Evolutionary conservation across 1,139 yeast genomes (phyloP).

Genomic region (Sugiyamaella sp.): DNA sequence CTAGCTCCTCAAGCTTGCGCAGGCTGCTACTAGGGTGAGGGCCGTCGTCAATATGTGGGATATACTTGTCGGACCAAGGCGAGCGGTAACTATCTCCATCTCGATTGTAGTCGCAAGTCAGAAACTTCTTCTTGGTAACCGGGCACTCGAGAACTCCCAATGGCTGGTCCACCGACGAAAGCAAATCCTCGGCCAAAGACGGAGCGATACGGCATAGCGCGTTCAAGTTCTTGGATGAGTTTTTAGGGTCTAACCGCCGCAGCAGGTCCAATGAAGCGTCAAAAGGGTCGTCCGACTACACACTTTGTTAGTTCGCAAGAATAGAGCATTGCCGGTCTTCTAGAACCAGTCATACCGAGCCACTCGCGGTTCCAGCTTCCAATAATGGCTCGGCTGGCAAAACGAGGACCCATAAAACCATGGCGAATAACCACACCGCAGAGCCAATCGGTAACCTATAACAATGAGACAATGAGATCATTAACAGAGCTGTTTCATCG

Average conservation of each 20-base stretch:
- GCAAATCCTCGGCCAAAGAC: slow-evolving; percentile 82
- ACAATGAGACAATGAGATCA: too few relatives aligned
- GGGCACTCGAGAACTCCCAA: slow-evolving; percentile 60
- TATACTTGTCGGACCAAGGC: slow-evolving; percentile 86
- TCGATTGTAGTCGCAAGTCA: slow-evolving; percentile 92
- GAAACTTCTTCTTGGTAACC: slow-evolving; percentile 63
- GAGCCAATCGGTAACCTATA: too few relatives aligned
- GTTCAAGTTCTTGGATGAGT: slow-evolving; percentile 62
- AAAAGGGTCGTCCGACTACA: slow-evolving; percentile 51
- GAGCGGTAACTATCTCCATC: slow-evolving; percentile 93
- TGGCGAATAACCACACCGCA: too few relatives aligned
- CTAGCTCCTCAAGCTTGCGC: slow-evolving; percentile 74
- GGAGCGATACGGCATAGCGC: slow-evolving; percentile 76
- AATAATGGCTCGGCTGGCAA: too few relatives aligned
- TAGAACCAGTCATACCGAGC: background rate
- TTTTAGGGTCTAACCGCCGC: slow-evolving; percentile 81
- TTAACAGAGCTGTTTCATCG: too few relatives aligned
- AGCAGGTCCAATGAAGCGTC: slow-evolving; percentile 89
- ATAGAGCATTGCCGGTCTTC: too few relatives aligned
- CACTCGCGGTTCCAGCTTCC: too few relatives aligned
- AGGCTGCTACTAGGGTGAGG: slow-evolving; percentile 72
- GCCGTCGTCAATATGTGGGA: slow-evolving; percentile 64
- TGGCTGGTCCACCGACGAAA: slow-evolving; percentile 89
- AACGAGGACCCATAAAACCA: too few relatives aligned
- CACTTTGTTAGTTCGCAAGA: background rate